Evolutionary conservation across 2,329 filamentous ascomycete species (phyloP).

Genomic region (Triangularia setosa): DNA sequence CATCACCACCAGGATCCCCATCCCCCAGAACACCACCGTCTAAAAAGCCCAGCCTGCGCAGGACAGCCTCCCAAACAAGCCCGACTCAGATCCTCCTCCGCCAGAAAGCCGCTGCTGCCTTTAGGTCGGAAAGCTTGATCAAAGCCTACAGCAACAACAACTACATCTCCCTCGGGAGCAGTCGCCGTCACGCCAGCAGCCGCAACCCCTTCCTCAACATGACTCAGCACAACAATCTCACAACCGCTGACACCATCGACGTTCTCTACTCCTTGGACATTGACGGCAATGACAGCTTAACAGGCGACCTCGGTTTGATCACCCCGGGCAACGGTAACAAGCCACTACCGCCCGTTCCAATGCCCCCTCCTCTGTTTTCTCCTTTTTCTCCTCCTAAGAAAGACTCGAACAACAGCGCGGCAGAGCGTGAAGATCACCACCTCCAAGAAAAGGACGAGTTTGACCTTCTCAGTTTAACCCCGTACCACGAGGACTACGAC

Average conservation of each 20-base stretch:
- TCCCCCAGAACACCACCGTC: background rate
- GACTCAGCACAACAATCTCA: background rate
- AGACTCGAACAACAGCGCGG: no score
- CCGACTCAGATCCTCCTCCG: constrained; percentile 3
- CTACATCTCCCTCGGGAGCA: background rate
- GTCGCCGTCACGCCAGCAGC: background rate
- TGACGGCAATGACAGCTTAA: background rate
- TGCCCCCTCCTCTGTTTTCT: background rate
- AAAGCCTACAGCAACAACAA: background rate
- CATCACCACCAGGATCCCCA: background rate
- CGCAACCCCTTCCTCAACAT: background rate
- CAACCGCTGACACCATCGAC: constrained; percentile 1
- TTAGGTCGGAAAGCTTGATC: background rate
- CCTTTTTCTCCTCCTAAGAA: background rate
- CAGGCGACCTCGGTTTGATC: background rate
- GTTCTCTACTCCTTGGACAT: background rate
- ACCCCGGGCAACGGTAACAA: background rate
- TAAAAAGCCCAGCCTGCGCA: background rate
- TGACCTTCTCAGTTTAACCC: background rate
- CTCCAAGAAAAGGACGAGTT: background rate
- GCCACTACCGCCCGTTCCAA: background rate
- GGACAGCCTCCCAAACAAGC: background rate
- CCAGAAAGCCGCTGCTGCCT: constrained; percentile 2
- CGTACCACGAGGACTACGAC: background rate
- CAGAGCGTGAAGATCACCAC: background rate